These are phyloP conservation scores for Lithohypha guttulata DNA, from an alignment of 2,329 filamentous ascomycete genomes.

Conservation along the genomic window DNA sequence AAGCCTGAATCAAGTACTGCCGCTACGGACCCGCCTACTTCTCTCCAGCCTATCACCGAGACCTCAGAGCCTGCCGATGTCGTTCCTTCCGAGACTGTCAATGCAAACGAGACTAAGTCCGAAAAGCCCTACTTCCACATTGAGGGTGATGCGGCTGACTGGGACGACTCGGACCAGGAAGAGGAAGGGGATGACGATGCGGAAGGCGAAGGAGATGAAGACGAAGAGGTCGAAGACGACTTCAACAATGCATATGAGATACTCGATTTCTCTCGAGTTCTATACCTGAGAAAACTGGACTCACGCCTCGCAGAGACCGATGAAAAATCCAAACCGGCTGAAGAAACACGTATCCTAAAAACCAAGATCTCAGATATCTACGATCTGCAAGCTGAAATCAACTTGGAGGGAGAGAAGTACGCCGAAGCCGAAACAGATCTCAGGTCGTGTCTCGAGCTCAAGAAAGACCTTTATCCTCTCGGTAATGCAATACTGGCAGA, in stretches of 20 bases:
- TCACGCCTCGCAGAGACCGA: slow-evolving; percentile 33
- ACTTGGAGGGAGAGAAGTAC: slow-evolving; percentile 94
- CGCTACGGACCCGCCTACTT: slow-evolving; percentile 6
- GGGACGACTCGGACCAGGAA: slow-evolving; percentile 70
- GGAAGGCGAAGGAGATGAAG: slow-evolving; percentile 34
- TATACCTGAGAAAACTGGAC: slow-evolving; percentile 47
- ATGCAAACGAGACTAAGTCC: slow-evolving; percentile 21
- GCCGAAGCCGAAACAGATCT: slow-evolving; percentile 77
- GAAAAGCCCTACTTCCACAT: slow-evolving; percentile 85
- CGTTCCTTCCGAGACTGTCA: slow-evolving; percentile 26
- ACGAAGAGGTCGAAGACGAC: slow-evolving; percentile 53
- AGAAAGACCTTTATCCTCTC: slow-evolving; percentile 64
- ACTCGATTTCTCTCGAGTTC: slow-evolving; percentile 51
- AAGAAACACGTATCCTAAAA: slow-evolving; percentile 52
- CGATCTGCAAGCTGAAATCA: slow-evolving; percentile 89
- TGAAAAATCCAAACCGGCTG: slow-evolving; percentile 17
- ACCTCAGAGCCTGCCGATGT: slow-evolving; percentile 39
- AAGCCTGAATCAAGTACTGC: slow-evolving; percentile 1
- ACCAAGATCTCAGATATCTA: slow-evolving; percentile 87
- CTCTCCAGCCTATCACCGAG: slow-evolving; percentile 29
- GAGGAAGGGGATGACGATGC: slow-evolving; percentile 43
- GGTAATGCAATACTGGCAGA: slow-evolving; percentile 83
- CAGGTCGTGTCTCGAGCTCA: slow-evolving; percentile 64
- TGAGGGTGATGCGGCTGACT: slow-evolving; percentile 77
- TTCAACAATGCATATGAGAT: slow-evolving; percentile 55